Conservation (phyloP, 352 stramenopile species). For the Achlya hypogyna region DNA sequence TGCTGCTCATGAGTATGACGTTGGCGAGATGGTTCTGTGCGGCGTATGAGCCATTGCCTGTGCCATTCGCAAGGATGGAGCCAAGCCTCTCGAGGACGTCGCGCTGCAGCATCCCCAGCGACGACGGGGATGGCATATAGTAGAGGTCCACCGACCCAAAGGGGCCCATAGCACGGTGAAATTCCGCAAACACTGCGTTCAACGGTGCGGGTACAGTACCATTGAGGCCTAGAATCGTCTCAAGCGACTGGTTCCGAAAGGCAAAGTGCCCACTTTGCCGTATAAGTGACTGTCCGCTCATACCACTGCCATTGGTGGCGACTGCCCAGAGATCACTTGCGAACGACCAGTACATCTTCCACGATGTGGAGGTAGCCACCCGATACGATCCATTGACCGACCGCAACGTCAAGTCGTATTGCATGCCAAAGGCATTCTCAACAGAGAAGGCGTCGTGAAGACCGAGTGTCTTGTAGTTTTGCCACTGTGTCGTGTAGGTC, state of each 20-base stretch:
- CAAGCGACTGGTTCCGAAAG: not conserved
- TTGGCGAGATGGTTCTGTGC: not conserved
- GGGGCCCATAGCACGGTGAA: not conserved
- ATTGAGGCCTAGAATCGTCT: not conserved
- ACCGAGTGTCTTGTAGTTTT: constrained; percentile 16
- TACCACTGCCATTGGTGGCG: not conserved
- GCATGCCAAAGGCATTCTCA: constrained; percentile 2
- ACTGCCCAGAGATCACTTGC: not conserved
- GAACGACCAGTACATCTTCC: constrained; percentile 14
- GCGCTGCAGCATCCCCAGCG: not conserved
- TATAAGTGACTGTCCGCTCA: not conserved
- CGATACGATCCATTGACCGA: not conserved
- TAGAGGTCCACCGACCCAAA: not conserved
- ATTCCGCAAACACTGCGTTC: not conserved
- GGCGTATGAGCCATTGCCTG: not conserved
- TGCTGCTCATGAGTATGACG: not conserved
- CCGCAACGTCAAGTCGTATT: constrained; percentile 1
- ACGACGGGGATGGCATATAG: not conserved
- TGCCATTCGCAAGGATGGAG: not conserved
- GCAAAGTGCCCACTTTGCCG: constrained; percentile 7
- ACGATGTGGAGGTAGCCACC: not conserved
- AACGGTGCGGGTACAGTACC: not conserved
- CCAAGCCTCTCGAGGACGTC: not conserved
- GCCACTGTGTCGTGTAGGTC: not conserved
- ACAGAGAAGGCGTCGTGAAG: not conserved